A percentile compares a stretch with the other conserved stretches of the same genome.
Conservation (phyloP, 345 rosid genomes). For the Heritiera fomes region DNA sequence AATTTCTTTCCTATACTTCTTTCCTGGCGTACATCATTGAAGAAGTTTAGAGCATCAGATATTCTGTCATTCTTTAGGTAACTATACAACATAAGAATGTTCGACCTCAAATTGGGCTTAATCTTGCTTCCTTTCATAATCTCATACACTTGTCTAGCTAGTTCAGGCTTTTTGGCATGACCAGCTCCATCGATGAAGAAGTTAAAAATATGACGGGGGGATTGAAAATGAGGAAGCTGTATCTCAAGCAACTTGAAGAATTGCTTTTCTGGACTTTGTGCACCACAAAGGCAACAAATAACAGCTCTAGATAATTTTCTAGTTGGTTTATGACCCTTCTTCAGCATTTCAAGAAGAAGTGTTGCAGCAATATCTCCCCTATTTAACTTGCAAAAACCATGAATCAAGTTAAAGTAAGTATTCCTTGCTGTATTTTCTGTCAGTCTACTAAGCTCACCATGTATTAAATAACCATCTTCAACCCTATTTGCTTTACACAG, state of each 20-base stretch:
- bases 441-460: constrained; percentile 42
- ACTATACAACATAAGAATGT: constrained; percentile 57
- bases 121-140: constrained; percentile 58
- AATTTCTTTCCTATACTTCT: constrained; percentile 38
- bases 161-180: constrained; percentile 57
- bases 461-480: constrained; percentile 62
- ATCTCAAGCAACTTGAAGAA: constrained; percentile 48
- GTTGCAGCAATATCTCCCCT: constrained; percentile 63
- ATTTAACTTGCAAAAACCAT: constrained; percentile 43
- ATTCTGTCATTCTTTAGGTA: constrained; percentile 57
- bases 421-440: constrained; percentile 27
- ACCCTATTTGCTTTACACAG: constrained; percentile 56
- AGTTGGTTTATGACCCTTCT: constrained; percentile 52
- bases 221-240: constrained; percentile 51
- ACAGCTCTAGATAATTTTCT: constrained; percentile 49
- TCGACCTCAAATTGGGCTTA: constrained; percentile 40
- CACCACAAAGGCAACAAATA: constrained; percentile 43
- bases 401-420: constrained; percentile 51
- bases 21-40: constrained; percentile 36
- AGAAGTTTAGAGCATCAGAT: constrained; percentile 62
- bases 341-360: constrained; percentile 78
- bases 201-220: constrained; percentile 39
- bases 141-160: constrained; percentile 67
- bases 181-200: constrained; percentile 80
- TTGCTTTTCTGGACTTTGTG: constrained; percentile 48